Evolutionary conservation across 2,329 filamentous ascomycete species (phyloP), one percentile per base, ranked within the genome.

Genomic region (Pyrenochaeta sp.): DNA sequence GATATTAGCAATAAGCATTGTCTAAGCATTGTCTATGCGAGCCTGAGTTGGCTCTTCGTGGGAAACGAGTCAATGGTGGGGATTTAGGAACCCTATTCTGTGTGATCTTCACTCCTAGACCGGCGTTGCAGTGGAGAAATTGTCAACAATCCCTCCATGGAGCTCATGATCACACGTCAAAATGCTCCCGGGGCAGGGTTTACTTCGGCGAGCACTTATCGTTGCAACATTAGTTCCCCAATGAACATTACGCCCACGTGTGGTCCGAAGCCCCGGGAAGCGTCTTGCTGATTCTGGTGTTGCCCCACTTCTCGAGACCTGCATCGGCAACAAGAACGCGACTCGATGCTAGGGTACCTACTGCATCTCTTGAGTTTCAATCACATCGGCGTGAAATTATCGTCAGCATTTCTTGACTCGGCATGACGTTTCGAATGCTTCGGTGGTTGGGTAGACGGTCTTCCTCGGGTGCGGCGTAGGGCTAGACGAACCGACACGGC

Each of bases 391-490:
- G 27, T 40, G 48, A 30, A 30, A 50, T 32, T 50, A 22, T 42
- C 15, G 48, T 50, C 48, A 50, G 48, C 36, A 30, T 34, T 50
- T 27, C 8, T 42, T 50, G 48, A 50, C 48, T 50, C 48, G 48
- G 19, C 48, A 50, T 27, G 25, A 19, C 37, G 48, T 30, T 48
- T 37, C 30, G 15, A 25, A 48, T 37, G 2, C 22, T 37, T 36
- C 12, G 46, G 25, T 30, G 36, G 48, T 28, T 28, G 27, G 44
- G 36, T 12, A 27, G 22, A 36, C 40, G 13, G 19, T 3, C 9
- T 47, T 42, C 24, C 25, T 42, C 9, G 32, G 25, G 39, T 42
- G 44, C 25, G 45, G 45, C 28, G 28, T 34, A 22, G 30, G 45
- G 45, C 28, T 47, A 47, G 28, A 34, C 15, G 4, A 34, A 34